These are phyloP conservation scores for Jamesozyma piceae DNA, from an alignment of 805 yeast species.

Conservation along the genomic window DNA sequence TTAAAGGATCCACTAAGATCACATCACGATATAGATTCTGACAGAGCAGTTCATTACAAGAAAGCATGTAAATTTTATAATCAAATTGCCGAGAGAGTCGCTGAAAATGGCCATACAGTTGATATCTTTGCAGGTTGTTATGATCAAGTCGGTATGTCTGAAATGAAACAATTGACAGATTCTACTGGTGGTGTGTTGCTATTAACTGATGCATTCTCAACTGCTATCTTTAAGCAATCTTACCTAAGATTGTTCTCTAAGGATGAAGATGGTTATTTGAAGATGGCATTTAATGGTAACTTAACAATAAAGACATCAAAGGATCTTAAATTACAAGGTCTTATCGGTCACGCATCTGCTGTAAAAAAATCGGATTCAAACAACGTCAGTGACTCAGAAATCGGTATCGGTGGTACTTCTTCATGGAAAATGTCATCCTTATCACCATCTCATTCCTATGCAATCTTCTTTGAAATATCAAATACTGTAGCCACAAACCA, in stretches of 20 bases:
- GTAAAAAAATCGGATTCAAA: constrained; percentile 50
- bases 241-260: constrained; percentile 78
- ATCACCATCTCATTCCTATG: constrained; percentile 83
- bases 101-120: constrained; percentile 66
- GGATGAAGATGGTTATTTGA: constrained; percentile 78
- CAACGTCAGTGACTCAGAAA: constrained; percentile 83
- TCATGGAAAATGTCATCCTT: constrained; percentile 79
- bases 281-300: constrained; percentile 84
- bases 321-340: constrained; percentile 83
- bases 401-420: constrained; percentile 89
- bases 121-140: constrained; percentile 92
- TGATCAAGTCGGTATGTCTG: constrained; percentile 91
- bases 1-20: constrained; percentile 95
- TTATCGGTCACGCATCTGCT: constrained; percentile 88
- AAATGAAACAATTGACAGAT: constrained; percentile 80
- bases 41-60: constrained; percentile 75
- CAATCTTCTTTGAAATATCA: constrained; percentile 76
- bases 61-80: constrained; percentile 80
- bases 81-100: constrained; percentile 58
- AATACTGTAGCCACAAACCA: constrained; percentile 24
- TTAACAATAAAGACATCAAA: constrained; percentile 79
- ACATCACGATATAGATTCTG: constrained; percentile 92
- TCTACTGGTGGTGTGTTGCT: constrained; percentile 85
- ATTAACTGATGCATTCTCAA: constrained; percentile 86
- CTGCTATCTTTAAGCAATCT: constrained; percentile 88